Evolutionary conservation across 1,284 basidiomycete species (phyloP).

Genomic region (Xanthoconium separans): DNA sequence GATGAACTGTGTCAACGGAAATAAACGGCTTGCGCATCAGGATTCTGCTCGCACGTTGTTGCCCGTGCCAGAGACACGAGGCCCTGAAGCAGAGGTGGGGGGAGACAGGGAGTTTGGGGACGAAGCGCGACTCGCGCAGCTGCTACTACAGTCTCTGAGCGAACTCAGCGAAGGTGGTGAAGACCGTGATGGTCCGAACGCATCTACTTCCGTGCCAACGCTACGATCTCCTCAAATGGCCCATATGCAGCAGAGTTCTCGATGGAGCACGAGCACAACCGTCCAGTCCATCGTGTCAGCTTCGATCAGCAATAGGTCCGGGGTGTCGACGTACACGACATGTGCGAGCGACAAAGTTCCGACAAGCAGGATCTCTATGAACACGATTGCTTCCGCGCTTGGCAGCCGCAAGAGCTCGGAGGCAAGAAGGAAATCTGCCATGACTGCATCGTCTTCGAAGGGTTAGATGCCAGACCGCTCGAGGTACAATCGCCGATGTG

Average conservation of each 20-base stretch:
- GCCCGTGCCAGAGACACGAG: conserved; percentile 23
- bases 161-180: conserved; percentile 13
- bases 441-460: conserved; percentile 28
- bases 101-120: conserved; percentile 29
- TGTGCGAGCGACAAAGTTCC: conserved; percentile 29
- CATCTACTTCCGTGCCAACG: conserved; percentile 1
- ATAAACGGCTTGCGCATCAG: conserved; percentile 25
- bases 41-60: conserved; percentile 28
- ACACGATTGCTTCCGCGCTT: conserved; percentile 26
- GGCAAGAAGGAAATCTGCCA: conserved; percentile 27
- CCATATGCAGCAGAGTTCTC: conserved; percentile 23
- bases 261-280: conserved; percentile 34
- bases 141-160: conserved; percentile 32
- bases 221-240: conserved; percentile 16
- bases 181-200: not conserved
- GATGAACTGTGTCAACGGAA: conserved; percentile 15
- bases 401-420: conserved; percentile 32
- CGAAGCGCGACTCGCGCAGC: conserved; percentile 29
- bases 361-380: conserved; percentile 31
- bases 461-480: conserved; percentile 9
- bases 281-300: conserved; percentile 26
- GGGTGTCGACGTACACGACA: conserved; percentile 30
- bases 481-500: not conserved
- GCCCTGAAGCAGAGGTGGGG: conserved; percentile 14
- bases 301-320: conserved; percentile 31